Evolutionary conservation across 2,329 filamentous ascomycete genomes (phyloP), one percentile per base, ranked within the genome.

Genomic region (Penicillium janthinellum): DNA sequence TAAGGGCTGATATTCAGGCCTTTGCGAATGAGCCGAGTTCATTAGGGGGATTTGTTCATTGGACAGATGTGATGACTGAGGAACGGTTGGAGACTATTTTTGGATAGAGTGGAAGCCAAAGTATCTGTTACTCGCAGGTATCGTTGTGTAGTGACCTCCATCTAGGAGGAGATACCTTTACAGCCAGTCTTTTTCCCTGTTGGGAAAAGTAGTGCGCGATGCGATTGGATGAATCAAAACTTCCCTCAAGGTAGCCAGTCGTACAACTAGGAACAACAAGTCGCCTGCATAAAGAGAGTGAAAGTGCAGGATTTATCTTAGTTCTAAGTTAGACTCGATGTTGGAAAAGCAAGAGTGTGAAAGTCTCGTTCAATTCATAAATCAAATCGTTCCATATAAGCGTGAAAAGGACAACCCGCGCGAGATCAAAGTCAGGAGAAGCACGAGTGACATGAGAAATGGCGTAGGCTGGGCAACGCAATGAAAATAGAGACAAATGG

Each of bases 301-400:
- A 35, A 35, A 35, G 28, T 14, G 20, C 11, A 14, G 20, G 28
- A 12, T 49, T 14, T 12, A 10, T 15, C 28, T 28, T 3, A n/a
- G 12, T 3, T 49, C 11, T 34, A 6, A 49, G n/a, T 11, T 22
- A 22, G 22, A 22, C 22, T 22, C 22, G 2, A 22, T 4, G 22
- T 4, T 22, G 22, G 22, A 22, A 22, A 22, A 22, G n/a, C 28
- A 37, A n/a, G 25, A 34, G 34, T 44, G 28, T 42, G 7, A 44
- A 34, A 28, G 22, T 31, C 39, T 55, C 52, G 34, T 55, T 55
- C 42, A 41, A 47, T 55, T 55, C 52, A 31, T 55, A 25, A 25
- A 37, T 37, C 39, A 55, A 37, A 55, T 44, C 25, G 41, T 55
- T 37, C 39, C 52, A 47, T 47, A 37, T 34, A 45, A 47, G 31